Evolutionary conservation across 768 basidiomycete species (phyloP).

Genomic region (Panaeolus cyanescens): DNA sequence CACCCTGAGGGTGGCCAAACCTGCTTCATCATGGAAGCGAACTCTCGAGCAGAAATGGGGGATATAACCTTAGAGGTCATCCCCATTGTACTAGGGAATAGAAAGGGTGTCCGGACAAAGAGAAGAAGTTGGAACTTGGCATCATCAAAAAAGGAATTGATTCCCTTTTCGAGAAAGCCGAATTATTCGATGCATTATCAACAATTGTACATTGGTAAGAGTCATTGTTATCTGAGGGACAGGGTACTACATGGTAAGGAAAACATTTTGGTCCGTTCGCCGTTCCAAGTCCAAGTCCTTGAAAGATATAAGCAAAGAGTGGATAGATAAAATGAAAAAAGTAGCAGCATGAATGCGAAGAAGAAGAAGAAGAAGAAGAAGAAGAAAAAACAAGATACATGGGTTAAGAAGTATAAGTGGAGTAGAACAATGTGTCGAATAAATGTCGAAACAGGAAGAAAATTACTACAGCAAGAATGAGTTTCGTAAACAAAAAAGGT

Average conservation of each 20-base stretch:
- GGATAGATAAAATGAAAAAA: slow-evolving; percentile 14
- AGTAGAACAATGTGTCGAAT: neutral
- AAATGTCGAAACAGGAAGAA: slow-evolving; percentile 4
- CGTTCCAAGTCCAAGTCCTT: slow-evolving; percentile 42
- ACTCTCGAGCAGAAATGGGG: slow-evolving; percentile 52
- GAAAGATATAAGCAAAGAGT: slow-evolving; percentile 14
- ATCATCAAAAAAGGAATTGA: slow-evolving; percentile 7
- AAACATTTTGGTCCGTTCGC: slow-evolving; percentile 48
- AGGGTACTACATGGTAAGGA: slow-evolving; percentile 45
- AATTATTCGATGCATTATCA: neutral
- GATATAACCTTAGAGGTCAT: slow-evolving; percentile 16
- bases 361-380: slow-evolving; percentile 6
- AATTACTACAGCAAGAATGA: neutral
- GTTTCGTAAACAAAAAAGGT: too few relatives aligned
- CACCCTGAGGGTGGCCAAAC: slow-evolving; percentile 54
- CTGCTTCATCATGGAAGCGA: slow-evolving; percentile 44
- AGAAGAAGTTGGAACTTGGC: neutral
- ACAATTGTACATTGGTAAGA: slow-evolving; percentile 1
- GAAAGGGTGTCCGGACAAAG: neutral
- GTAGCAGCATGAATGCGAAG: slow-evolving; percentile 16
- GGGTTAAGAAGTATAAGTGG: neutral
- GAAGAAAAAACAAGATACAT: slow-evolving; percentile 10
- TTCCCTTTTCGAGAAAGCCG: neutral
- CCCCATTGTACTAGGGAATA: neutral
- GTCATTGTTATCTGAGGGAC: slow-evolving; percentile 27